Conservation (phyloP, 1,284 basidiomycete genomes). For the Ceratobasidium sp. region DNA sequence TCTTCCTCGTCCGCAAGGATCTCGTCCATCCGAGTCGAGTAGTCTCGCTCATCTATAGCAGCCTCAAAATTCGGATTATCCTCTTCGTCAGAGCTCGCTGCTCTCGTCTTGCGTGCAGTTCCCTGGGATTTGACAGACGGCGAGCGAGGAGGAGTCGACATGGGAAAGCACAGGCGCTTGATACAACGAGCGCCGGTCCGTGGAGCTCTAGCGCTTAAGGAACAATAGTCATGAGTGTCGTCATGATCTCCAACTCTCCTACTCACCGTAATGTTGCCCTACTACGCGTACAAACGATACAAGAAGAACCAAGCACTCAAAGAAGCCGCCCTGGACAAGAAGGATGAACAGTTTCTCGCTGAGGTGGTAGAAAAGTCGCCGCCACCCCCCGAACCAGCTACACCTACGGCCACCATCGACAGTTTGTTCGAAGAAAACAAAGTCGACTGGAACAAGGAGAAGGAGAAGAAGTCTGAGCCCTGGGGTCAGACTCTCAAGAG, state of each 20-base stretch:
- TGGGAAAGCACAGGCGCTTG: slow-evolving; percentile 8
- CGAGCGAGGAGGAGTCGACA: slow-evolving; percentile 6
- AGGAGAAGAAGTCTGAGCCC: slow-evolving; percentile 23
- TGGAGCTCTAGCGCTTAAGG: slow-evolving; percentile 7
- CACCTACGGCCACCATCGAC: slow-evolving; percentile 19
- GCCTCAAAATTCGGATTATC: not conserved
- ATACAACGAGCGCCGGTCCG: not conserved
- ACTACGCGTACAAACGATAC: slow-evolving; percentile 37
- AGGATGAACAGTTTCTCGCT: slow-evolving; percentile 28
- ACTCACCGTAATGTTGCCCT: slow-evolving; percentile 30
- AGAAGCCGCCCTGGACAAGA: slow-evolving; percentile 32
- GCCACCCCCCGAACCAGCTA: slow-evolving; percentile 6
- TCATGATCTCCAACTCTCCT: not conserved
- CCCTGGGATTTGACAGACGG: slow-evolving; percentile 17
- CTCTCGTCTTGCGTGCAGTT: slow-evolving; percentile 6
- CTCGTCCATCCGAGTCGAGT: slow-evolving; percentile 75
- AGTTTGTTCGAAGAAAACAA: slow-evolving; percentile 34
- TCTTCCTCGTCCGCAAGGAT: slow-evolving; percentile 62
- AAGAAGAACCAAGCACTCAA: slow-evolving; percentile 34
- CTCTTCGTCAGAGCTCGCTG: not conserved
- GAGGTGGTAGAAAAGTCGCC: slow-evolving; percentile 22
- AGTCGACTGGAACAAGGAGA: slow-evolving; percentile 28
- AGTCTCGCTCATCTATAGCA: slow-evolving; percentile 52
- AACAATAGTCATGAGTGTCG: not conserved
- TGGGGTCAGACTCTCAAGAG: slow-evolving; percentile 31